A percentile compares a stretch with the other conserved stretches of the same genome.
phyloP scores from a whole-genome alignment of 2,329 filamentous ascomycete genomes.

The Podosphaera xanthii region DNA sequence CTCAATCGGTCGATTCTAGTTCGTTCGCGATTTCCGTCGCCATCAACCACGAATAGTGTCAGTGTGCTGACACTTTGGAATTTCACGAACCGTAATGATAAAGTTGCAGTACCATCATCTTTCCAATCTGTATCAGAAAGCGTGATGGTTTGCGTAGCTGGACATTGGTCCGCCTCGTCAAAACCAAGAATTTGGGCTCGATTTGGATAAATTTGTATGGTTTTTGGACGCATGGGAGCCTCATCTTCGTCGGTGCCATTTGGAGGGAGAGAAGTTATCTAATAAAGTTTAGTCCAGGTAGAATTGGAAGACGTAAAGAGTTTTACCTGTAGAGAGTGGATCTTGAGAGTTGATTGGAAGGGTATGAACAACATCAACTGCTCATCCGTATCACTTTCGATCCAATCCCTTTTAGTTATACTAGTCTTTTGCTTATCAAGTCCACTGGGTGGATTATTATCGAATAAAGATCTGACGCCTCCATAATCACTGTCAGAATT shows the following conservation, averaged over 20 bases:
- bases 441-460: constrained; percentile 39
- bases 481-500: constrained; percentile 66
- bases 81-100: constrained; percentile 74
- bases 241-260: constrained; percentile 44
- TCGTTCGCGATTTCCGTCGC: constrained; percentile 63
- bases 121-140: constrained; percentile 65
- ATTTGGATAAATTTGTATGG: constrained; percentile 72
- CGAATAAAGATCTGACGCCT: constrained; percentile 50
- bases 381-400: constrained; percentile 92
- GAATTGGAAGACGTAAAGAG: not conserved
- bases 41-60: constrained; percentile 72
- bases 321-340: constrained; percentile 53
- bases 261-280: constrained; percentile 65
- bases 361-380: constrained; percentile 85
- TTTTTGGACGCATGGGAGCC: constrained; percentile 56
- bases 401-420: constrained; percentile 45
- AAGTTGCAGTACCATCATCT: constrained; percentile 45
- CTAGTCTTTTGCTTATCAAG: constrained; percentile 33
- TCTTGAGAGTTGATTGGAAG: constrained; percentile 69
- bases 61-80: constrained; percentile 84
- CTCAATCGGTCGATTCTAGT: constrained; percentile 59
- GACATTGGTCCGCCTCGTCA: constrained; percentile 74
- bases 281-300: constrained; percentile 7
- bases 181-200: constrained; percentile 79
- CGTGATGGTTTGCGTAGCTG: constrained; percentile 58